Base-by-base conservation (phyloP, 164 flowering plant genomes). In the Magnolia sinica region DNA sequence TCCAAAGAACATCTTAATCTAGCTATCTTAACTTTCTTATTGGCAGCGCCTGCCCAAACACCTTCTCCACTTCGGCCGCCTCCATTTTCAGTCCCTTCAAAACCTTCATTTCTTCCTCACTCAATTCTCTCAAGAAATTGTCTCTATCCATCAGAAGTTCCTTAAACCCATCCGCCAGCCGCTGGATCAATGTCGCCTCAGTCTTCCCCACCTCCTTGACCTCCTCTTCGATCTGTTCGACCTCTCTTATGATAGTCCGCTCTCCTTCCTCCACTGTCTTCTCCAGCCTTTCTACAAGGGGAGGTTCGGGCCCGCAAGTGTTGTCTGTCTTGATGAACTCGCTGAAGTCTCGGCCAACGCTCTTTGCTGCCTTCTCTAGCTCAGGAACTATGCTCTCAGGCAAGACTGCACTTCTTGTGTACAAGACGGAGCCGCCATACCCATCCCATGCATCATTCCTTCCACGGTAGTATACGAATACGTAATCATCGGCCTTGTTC, bases 401-500 rank as follows among this genome's bases (percentile, higher is more conserved):
- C 78, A 96, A 71, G 65, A 82, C 85, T 19, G 86, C 73, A 76
- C 96, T 94, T 86, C 98, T 91, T 20, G 99, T 96, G 87, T 96
- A 96, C 49, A 95, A 68, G 22, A 96, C 88, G 29, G 99, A 87
- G 58, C 99, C 99, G 9, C 99, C 99, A 73, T 96, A 96, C 70
- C 98, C 98, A 86, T 96, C 99, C 99, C 99, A 96, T 80, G 98
- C 99, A 84, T 96, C 98, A 79, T 96, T 93, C 24, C 89, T 87
- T 8, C 99, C 99, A 14, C 90, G 85, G 68, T 96, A 96, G 86
- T 96, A 96, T 8, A 96, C 97, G 80, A 96, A 96, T 76, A 96
- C 58, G 78, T 92, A 96, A 78, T 96, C 99, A 63, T 96, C 96
- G 18, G 85, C 88, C 71, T 85, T 81, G 76, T 90, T 89, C 76